These are phyloP conservation scores for Eucalyptus cloeziana DNA, from an alignment of 345 rosid genomes.

Conservation along the genomic window DNA sequence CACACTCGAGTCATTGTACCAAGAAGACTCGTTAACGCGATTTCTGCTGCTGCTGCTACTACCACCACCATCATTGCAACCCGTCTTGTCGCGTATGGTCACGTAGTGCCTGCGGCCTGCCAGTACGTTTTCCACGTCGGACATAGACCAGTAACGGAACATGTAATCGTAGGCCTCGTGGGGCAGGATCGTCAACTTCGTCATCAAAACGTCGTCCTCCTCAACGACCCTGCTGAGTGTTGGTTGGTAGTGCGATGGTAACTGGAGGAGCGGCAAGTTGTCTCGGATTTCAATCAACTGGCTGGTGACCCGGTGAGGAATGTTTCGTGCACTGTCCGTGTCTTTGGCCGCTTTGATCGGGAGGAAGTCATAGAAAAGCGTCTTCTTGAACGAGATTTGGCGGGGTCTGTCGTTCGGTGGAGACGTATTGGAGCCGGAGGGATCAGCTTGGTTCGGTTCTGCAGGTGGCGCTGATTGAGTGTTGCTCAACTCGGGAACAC, in stretches of 20 bases:
- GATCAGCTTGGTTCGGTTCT: not conserved
- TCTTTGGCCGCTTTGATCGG: not conserved
- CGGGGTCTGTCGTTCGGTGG: not conserved
- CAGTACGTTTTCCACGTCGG: not conserved
- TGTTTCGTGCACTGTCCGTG: not conserved
- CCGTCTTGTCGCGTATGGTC: not conserved
- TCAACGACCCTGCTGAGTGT: not conserved
- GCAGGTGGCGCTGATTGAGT: not conserved
- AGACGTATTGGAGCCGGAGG: not conserved
- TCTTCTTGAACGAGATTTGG: not conserved
- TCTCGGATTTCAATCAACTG: not conserved
- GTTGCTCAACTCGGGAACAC: not conserved
- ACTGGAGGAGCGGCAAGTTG: not conserved
- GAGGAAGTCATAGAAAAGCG: not conserved
- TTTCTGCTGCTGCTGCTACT: not conserved
- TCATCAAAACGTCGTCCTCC: not conserved
- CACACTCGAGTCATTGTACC: not conserved
- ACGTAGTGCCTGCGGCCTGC: not conserved
- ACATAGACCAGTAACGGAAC: not conserved
- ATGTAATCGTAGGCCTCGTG: not conserved
- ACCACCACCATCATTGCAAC: not conserved
- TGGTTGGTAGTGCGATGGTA: not conserved
- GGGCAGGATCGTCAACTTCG: not conserved
- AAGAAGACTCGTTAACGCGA: not conserved
- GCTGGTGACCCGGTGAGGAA: not conserved